A percentile compares a stretch with the other conserved stretches of the same genome.
Evolutionary conservation across 164 flowering plant genomes (phyloP).

Genomic region (Vitis cinerea): DNA sequence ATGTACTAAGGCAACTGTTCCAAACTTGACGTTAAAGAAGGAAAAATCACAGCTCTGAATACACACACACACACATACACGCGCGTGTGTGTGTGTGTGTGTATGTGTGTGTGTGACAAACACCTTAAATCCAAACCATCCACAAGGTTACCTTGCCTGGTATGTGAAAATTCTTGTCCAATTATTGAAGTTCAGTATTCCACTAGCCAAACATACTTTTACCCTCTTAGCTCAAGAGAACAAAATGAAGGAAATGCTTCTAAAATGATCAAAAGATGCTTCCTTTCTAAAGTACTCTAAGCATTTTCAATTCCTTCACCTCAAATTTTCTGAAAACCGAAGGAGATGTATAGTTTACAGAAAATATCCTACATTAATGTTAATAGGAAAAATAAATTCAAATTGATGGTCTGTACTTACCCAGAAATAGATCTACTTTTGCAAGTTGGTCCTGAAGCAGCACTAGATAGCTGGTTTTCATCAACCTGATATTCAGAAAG

Average conservation of each 20-base stretch:
- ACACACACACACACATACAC: too few species aligned
- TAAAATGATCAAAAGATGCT: too few species aligned
- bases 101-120: too few species aligned
- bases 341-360: not conserved
- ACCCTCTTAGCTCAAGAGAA: too few species aligned
- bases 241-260: too few species aligned
- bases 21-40: too few species aligned
- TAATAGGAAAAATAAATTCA: not conserved
- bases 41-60: too few species aligned
- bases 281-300: too few species aligned
- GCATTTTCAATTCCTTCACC: too few species aligned
- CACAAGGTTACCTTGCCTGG: not conserved
- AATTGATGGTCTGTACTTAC: conserved; percentile 26
- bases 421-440: conserved; percentile 18
- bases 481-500: conserved; percentile 44
- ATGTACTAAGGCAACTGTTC: too few species aligned
- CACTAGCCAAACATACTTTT: not conserved
- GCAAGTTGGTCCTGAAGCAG: conserved; percentile 25
- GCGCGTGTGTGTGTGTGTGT: too few species aligned
- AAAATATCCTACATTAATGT: not conserved
- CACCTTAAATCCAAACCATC: not conserved
- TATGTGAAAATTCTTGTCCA: not conserved
- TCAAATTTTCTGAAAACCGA: too few species aligned
- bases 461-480: conserved; percentile 26
- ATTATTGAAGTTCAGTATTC: not conserved